Evolutionary conservation across 768 basidiomycete genomes (phyloP), one percentile per base, ranked within the genome.

Genomic region (Boletus pseudopeckii): DNA sequence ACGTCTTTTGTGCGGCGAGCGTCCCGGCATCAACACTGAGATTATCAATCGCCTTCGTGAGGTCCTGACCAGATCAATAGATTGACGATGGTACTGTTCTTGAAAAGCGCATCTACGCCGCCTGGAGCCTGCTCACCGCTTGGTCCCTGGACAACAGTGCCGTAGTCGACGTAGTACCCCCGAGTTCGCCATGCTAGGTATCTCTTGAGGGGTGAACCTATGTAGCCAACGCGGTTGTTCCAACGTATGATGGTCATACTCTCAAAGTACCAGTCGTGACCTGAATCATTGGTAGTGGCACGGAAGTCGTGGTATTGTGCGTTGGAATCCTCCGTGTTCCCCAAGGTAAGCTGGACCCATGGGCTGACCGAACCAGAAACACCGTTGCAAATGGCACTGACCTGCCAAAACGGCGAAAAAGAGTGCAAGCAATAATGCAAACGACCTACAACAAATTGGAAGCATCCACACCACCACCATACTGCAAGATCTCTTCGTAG

Each of bases 221-320:
- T 65, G 67, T 94, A 98, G 0, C 96, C 96, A 39, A 85, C 81
- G 39, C 95, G 88, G 60, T 83, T 83, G 50, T 83, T 86, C 77
- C 87, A 97, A 7, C 96, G 88, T 87, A 99, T 86, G 65, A 81
- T 70, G 5, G 90, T 89, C 96, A 99, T 98, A 55, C 76, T 78
- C 73, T 98, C 89, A 60, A 89, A 94, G 71, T 98, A 99, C 96
- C 97, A 99, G 67, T 99, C 96, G 0, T 96, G 95, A 9, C 96
- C 82, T 0, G 88, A 87, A 65, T 98, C 96, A 55, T 85, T 88
- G 34, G 86, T 88, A 85, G 1, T 26, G 5, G 24, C 86, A n/a
- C 96, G 89, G 82, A 99, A 99, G 68, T 99, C 1, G 24, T 5
- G 24, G 24, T 26, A 26, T 26, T 26, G 24, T 26, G 88, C 76